Evolutionary conservation across 1,139 yeast species (phyloP).

Genomic region (Candida sanyaensis): DNA sequence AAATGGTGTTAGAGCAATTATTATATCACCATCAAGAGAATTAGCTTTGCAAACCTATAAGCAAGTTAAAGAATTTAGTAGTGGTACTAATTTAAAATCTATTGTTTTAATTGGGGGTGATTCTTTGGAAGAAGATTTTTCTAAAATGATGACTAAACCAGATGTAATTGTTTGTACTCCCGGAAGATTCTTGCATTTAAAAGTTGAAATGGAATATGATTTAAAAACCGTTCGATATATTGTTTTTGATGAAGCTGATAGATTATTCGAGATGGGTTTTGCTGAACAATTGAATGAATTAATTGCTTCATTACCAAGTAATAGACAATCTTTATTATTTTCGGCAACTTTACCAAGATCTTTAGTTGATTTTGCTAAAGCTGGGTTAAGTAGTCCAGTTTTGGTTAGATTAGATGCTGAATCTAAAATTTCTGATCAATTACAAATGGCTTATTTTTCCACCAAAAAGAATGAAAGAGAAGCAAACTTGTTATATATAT

Average conservation of each 20-base stretch:
- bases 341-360: conserved; percentile 95
- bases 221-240: conserved; percentile 82
- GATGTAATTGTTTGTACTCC: conserved; percentile 97
- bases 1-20: conserved; percentile 85
- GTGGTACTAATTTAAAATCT: conserved; percentile 80
- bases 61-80: conserved; percentile 85
- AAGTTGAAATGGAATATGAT: conserved; percentile 92
- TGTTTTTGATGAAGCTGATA: conserved; percentile 97
- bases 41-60: conserved; percentile 89
- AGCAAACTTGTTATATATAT: conserved; percentile 71
- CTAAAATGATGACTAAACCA: conserved; percentile 90
- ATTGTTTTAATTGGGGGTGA: conserved; percentile 94
- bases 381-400: conserved; percentile 90
- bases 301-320: conserved; percentile 76
- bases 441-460: conserved; percentile 86
- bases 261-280: conserved; percentile 96
- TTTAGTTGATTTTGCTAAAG: conserved; percentile 94
- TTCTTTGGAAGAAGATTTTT: conserved; percentile 92
- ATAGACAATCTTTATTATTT: conserved; percentile 84
- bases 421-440: conserved; percentile 81
- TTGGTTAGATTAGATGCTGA: conserved; percentile 92
- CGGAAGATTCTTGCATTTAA: conserved; percentile 93
- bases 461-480: conserved; percentile 87
- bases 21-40: conserved; percentile 85
- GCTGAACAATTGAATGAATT: conserved; percentile 92